Base-by-base conservation (phyloP, 345 rosid genomes). In the Capsella bursapastoris region DNA sequence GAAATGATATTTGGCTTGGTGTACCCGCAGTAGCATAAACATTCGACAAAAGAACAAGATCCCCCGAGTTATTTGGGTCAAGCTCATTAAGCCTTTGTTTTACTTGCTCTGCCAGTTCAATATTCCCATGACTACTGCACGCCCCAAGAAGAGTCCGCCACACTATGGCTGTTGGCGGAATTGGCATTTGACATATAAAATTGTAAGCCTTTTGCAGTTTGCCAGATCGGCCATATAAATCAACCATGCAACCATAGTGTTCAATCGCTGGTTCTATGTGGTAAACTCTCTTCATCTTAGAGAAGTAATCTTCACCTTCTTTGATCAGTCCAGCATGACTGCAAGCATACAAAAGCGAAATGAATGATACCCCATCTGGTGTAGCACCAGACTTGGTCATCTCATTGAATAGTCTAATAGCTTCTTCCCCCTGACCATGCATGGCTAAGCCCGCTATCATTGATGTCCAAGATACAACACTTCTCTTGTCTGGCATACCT, bases 261-360 rank as follows among this genome's bases (percentile, higher is more conserved):
- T 88, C 90, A 52, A 81, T 83, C 3, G 65, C 78, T 31, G 89
- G 87, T 44, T 68, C 67, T 18, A 84, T 78, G 22, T 64, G 52
- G 71, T 83, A 84, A 35, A 73, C 82, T 35, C 38, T 65, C 64
- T 45, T 31, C 93, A 86, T 85, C 44, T 65, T 57, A 52, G 63
- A 59, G 72, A 86, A 88, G 70, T 66, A 80, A 13, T 44, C 49
- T 66, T 79, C 80, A 49, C 93, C 90, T 78, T 86, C 90, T 12
- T 37, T 59, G 9, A 86, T 85, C 28, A 85, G 85, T 72, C 93
- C 93, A 16, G 89, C 85, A 72, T 88, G 93, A 78, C 89, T 80
- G 44, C 93, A 88, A 59, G 93, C 90, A 70, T 84, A 83, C 55
- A 86, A 64, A 62, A 86, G 80, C 56, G 69, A 77, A 63, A 88